These are phyloP conservation scores for Arthrobotrys entomopaga DNA, from an alignment of 2,329 filamentous ascomycete species.

Conservation along the genomic window DNA sequence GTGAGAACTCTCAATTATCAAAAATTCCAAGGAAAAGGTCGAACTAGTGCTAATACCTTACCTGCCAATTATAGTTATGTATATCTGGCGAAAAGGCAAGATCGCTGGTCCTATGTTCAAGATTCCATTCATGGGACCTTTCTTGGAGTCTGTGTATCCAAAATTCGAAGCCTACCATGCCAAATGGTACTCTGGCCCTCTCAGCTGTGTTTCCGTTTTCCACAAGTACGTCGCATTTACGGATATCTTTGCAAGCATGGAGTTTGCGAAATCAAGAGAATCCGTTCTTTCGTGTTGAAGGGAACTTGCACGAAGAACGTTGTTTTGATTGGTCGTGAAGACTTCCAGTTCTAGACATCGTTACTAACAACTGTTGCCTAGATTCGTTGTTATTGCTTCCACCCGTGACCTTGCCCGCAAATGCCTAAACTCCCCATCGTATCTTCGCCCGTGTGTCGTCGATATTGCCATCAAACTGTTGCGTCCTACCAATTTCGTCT, in stretches of 20 bases:
- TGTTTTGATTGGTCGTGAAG: too few species aligned
- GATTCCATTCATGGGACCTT: constrained; percentile 91
- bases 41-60: constrained; percentile 42
- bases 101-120: constrained; percentile 81
- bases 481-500: constrained; percentile 93
- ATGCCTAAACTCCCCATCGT: constrained; percentile 91
- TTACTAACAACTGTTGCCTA: constrained; percentile 61
- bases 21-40: background rate
- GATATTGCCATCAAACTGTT: constrained; percentile 94
- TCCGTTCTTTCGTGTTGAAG: background rate
- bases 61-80: constrained; percentile 70
- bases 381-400: constrained; percentile 96
- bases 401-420: constrained; percentile 95
- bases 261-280: background rate
- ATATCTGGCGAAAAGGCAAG: constrained; percentile 77
- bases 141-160: constrained; percentile 89
- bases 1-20: constrained; percentile 65
- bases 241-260: background rate
- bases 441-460: constrained; percentile 95
- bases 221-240: constrained; percentile 76
- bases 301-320: too few species aligned
- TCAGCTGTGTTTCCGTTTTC: constrained; percentile 98
- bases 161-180: constrained; percentile 89
- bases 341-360: background rate
- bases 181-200: constrained; percentile 89